Base-by-base conservation (phyloP, 306 rosid species). In the Vigna mungo region DNA sequence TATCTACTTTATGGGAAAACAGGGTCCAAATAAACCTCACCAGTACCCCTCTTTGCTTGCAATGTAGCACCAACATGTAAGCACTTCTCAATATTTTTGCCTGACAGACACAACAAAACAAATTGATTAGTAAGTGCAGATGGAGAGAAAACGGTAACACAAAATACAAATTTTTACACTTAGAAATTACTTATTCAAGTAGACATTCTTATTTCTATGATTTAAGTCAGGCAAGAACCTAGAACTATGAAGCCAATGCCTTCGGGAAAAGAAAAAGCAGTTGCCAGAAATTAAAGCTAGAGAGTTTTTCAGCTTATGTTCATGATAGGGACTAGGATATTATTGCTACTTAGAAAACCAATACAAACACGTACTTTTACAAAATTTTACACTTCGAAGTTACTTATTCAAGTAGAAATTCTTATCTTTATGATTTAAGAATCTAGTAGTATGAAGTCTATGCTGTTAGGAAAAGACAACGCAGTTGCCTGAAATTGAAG, bases 61-160 rank as follows among this genome's bases (percentile, higher is more conserved):
- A 89, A 86, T 34, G 92, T 81, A 54, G 93, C 90, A 81, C 90
- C 92, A 56, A 90, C 85, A 18, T 90, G 95, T 82, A 90, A 83
- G 86, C 97, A 92, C 86, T 92, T 92, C 61, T 86, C 90, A 68
- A 88, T 92, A 86, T 92, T 86, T 90, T 92, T 62, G 97, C 97
- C 97, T 95, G 86, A 48, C 47, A 84, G 81, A 54, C 64, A 78
- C 59, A 48, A 66, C 0, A 51, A 30, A 79, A 73, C 27, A 83
- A 86, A 77, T 55, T 65, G 39, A 6, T 2, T 7, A 81, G 12
- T 49, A 5, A 71, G 18, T 30, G 69, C 21, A 48, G 27, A 49
- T 10, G 62, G 46, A 61, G 51, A 53, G 66, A 44, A 27, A 81
- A 39, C 9, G 32, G 66, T 10, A 77, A 55, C 18, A 56, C 16